A percentile compares a stretch with the other conserved stretches of the same genome.
These are phyloP conservation scores for Breviolum minutum DNA, from an alignment of 73 alveolate genomes.

Conservation along the genomic window DNA sequence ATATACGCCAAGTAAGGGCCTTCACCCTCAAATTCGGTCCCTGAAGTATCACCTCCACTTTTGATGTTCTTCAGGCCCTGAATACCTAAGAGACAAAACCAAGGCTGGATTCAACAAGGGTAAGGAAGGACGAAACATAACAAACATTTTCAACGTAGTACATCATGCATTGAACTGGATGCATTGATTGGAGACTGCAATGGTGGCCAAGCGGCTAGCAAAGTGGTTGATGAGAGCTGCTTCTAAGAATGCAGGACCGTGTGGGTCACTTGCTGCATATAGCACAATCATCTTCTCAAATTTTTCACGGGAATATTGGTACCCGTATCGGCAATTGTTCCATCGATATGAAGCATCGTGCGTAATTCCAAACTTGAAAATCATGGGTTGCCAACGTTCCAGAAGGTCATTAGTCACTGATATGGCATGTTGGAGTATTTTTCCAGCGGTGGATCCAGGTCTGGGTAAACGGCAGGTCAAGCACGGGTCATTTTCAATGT, in stretches of 20 bases:
- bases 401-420: not conserved
- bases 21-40: no score
- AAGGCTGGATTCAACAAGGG: no score
- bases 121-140: no score
- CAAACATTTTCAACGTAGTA: no score
- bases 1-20: no score
- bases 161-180: no score
- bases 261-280: not conserved
- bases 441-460: not conserved
- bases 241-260: slow-evolving; percentile 13
- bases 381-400: not conserved
- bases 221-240: not conserved
- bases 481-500: not conserved
- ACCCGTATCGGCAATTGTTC: not conserved
- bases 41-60: no score
- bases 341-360: not conserved
- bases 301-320: not conserved
- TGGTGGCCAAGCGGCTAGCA: not conserved
- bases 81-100: not conserved
- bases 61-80: not conserved
- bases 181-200: no score
- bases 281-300: not conserved
- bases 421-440: not conserved
- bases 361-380: slow-evolving; percentile 14
- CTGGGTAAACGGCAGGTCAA: not conserved